These are phyloP conservation scores for Rhododendron vialii DNA, from an alignment of 148 eudicot species.

Conservation along the genomic window DNA sequence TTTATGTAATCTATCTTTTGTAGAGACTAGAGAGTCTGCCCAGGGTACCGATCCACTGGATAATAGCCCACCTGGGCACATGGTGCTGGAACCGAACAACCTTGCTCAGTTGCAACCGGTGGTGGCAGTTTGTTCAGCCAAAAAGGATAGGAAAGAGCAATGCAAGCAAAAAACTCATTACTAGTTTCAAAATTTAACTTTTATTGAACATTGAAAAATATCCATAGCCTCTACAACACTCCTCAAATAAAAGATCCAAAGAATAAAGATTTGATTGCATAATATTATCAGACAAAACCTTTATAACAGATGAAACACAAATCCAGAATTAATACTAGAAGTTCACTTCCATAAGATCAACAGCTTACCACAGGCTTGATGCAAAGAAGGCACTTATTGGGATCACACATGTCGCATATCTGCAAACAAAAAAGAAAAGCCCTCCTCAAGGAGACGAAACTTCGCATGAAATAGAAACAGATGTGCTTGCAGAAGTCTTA, in stretches of 20 bases:
- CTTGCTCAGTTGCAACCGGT: not conserved
- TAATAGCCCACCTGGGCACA: not conserved
- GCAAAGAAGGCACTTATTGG: conserved; percentile 93
- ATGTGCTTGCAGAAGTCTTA: conserved; percentile 22
- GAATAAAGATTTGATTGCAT: not conserved
- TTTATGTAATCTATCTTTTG: not conserved
- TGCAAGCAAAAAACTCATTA: not conserved
- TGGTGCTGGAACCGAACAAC: not conserved
- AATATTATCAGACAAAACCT: not conserved
- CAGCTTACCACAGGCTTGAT: conserved; percentile 81
- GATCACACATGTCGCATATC: conserved; percentile 76
- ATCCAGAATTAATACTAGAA: not conserved
- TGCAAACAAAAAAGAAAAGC: conserved; percentile 17
- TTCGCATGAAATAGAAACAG: not conserved
- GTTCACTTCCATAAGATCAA: not conserved
- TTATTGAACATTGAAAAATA: not conserved
- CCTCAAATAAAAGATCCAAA: not conserved
- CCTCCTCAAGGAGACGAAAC: not conserved
- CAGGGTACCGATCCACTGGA: not conserved
- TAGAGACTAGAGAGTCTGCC: not conserved
- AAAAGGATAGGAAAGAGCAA: not conserved
- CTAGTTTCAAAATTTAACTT: not conserved
- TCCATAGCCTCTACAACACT: not conserved
- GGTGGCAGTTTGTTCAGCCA: not conserved
- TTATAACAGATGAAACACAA: not conserved